phyloP scores from a whole-genome alignment of 2,329 filamentous ascomycete genomes.

The Diaporthe aspalathi region DNA sequence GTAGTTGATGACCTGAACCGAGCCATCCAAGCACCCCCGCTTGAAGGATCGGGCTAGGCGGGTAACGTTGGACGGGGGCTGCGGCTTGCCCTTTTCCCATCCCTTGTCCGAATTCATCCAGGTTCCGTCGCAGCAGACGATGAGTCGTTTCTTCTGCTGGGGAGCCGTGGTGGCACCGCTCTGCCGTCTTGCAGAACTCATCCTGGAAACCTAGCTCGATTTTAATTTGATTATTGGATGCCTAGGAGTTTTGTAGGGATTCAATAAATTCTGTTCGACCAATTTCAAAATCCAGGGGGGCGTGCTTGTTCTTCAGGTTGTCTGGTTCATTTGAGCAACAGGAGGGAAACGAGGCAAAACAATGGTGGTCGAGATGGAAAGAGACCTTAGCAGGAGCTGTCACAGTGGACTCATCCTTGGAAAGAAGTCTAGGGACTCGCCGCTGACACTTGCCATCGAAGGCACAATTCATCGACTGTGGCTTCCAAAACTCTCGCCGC shows the following conservation, averaged over 20 bases:
- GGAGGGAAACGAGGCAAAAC: background rate
- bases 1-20: conserved; percentile 69
- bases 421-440: background rate
- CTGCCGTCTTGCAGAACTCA: background rate
- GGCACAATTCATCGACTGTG: background rate
- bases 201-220: background rate
- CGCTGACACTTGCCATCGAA: background rate
- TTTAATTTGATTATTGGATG: background rate
- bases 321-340: background rate
- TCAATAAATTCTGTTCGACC: background rate
- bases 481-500: background rate
- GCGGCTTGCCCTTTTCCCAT: conserved; percentile 58
- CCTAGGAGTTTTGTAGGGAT: conserved; percentile 21
- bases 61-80: conserved; percentile 70
- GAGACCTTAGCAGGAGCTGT: background rate
- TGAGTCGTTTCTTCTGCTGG: conserved; percentile 56
- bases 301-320: background rate
- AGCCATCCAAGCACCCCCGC: conserved; percentile 61
- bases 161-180: background rate
- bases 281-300: background rate
- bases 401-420: background rate
- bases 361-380: background rate
- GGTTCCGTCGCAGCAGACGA: conserved; percentile 65
- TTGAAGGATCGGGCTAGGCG: conserved; percentile 69
- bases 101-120: conserved; percentile 65